These are phyloP conservation scores for Daldinia caldariorum DNA, from an alignment of 495 filamentous ascomycete species.

Conservation along the genomic window DNA sequence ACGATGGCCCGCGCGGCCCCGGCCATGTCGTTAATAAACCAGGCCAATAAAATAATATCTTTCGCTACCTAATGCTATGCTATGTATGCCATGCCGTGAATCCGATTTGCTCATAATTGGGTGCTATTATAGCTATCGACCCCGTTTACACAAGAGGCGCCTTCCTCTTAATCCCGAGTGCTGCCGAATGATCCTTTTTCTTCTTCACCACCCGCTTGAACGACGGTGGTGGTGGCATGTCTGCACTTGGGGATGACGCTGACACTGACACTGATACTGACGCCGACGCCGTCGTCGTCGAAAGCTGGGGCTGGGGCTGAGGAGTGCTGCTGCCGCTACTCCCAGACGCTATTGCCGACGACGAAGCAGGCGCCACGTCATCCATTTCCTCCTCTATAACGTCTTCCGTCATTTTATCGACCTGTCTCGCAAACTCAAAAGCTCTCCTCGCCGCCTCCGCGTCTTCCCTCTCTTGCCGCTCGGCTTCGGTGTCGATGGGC, in stretches of 20 bases:
- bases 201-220: constrained; percentile 84
- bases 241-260: constrained; percentile 27
- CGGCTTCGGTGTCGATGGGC: constrained; percentile 65
- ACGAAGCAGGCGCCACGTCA: constrained; percentile 10
- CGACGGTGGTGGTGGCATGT: constrained; percentile 69
- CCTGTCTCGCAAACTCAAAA: constrained; percentile 67
- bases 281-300: constrained; percentile 12
- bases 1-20: background rate
- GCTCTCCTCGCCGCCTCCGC: constrained; percentile 84
- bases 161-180: constrained; percentile 94
- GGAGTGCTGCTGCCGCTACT: constrained; percentile 6
- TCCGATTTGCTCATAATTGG: background rate
- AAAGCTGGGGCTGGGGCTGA: constrained; percentile 6
- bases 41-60: background rate
- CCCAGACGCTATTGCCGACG: background rate
- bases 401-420: constrained; percentile 60
- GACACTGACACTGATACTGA: constrained; percentile 41
- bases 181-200: constrained; percentile 77
- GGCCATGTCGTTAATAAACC: constrained; percentile 6
- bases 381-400: constrained; percentile 53
- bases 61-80: constrained; percentile 31
- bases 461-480: constrained; percentile 80
- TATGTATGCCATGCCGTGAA: background rate
- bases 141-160: constrained; percentile 54
- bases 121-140: background rate